These are phyloP conservation scores for Podosphaera aphanis DNA, from an alignment of 2,329 filamentous ascomycete genomes.

Conservation along the genomic window DNA sequence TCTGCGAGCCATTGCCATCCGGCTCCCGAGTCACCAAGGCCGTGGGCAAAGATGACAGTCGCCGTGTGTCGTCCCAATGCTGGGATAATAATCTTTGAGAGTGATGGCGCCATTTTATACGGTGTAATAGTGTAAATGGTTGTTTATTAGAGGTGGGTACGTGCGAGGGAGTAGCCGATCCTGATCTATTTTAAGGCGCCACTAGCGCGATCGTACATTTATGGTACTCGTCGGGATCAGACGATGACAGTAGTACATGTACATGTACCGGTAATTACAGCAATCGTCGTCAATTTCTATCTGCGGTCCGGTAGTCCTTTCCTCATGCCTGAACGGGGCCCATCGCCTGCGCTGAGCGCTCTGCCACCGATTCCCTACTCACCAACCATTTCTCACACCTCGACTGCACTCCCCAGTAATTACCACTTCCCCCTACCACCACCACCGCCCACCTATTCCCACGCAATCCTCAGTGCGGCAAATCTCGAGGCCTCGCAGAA, in stretches of 20 bases:
- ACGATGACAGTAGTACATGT: no score
- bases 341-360: constrained; percentile 30
- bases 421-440: constrained; percentile 38
- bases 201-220: neutral
- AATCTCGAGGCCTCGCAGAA: constrained; percentile 39
- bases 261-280: no score
- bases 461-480: constrained; percentile 36
- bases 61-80: constrained; percentile 69
- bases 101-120: constrained; percentile 10
- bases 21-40: constrained; percentile 61
- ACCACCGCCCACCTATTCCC: constrained; percentile 30
- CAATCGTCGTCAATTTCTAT: neutral
- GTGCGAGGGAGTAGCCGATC: no score
- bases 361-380: constrained; percentile 37
- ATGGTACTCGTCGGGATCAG: neutral
- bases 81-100: constrained; percentile 41
- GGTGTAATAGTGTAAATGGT: neutral
- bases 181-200: neutral
- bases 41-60: constrained; percentile 85
- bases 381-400: constrained; percentile 38
- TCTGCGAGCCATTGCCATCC: constrained; percentile 68
- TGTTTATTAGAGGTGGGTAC: no score
- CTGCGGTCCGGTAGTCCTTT: neutral
- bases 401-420: constrained; percentile 30
- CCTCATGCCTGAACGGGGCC: constrained; percentile 10